A percentile compares a stretch with the other conserved stretches of the same genome.
Conservation (phyloP, 169 alveolate species). For the Eimeria praecox region DNA sequence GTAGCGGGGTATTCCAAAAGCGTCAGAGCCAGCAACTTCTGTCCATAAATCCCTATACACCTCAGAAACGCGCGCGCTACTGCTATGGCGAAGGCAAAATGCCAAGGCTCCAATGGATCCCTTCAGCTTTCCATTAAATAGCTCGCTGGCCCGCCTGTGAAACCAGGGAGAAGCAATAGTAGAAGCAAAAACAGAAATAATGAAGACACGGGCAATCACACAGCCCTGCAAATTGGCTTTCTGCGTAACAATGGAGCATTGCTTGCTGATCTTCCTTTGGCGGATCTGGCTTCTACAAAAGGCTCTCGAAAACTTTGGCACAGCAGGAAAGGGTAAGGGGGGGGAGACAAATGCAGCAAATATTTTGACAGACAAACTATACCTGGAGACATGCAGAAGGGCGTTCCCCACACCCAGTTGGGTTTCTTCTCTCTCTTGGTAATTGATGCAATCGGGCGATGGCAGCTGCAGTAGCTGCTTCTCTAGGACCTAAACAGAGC, state of each 20-base stretch:
- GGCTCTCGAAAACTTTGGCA: neutral
- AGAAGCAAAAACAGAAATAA: neutral
- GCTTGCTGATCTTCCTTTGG: neutral
- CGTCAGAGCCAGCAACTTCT: constrained; percentile 70
- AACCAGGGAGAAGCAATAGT: neutral
- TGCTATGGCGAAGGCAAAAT: constrained; percentile 73
- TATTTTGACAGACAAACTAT: neutral
- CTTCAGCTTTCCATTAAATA: constrained; percentile 28
- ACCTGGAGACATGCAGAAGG: constrained; percentile 73
- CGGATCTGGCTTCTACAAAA: neutral
- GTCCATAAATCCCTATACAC: constrained; percentile 69
- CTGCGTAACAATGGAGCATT: neutral
- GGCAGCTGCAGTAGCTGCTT: constrained; percentile 76
- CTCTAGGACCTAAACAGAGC: constrained; percentile 51
- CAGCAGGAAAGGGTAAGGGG: neutral
- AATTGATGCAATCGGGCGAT: constrained; percentile 47
- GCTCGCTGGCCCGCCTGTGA: constrained; percentile 70
- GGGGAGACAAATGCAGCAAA: neutral
- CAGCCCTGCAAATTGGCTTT: neutral
- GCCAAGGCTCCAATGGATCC: constrained; percentile 56
- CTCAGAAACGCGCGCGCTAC: constrained; percentile 38
- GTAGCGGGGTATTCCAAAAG: constrained; percentile 63
- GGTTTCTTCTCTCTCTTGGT: constrained; percentile 38
- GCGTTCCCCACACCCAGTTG: constrained; percentile 67
- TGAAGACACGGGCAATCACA: neutral